Base-by-base conservation (phyloP, 1,139 yeast species). In the Sugiyamaella neomexicana region DNA sequence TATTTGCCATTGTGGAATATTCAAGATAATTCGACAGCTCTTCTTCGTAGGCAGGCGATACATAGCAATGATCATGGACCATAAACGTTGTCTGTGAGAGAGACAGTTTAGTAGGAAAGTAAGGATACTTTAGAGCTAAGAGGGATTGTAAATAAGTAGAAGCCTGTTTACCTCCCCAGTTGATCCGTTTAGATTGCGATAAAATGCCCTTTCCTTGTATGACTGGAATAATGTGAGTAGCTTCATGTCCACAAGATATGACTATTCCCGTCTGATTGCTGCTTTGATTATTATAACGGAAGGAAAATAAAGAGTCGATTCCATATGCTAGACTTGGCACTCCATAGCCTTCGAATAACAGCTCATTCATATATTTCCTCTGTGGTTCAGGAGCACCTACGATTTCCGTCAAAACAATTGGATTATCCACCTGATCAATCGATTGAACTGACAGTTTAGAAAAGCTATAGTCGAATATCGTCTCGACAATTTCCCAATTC, bases 401-500 rank as follows among this genome's bases (percentile, higher is more conserved):
- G 16, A 83, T 82, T 68, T 90, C 97, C 15, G 86, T 85, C 77
- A 93, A 74, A n/a, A 91, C 77, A 0, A 93, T 69, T 1, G 98
- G 98, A 63, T 88, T 89, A 52, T 84, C 80, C 9, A 90, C 81
- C 15, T 42, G 41, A 25, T 25, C 31, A 31, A 66, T 61, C 12
- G 88, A 78, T 16, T 72, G 67, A 2, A 89, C 95, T 2, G 61
- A 55, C 51, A 93, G 67, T 68, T 88, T 95, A 56, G 83, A 80
- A 67, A 93, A 86, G 0, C 93, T 77, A 66, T 90, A 93, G 68
- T 93, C 98, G 54, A 95, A 69, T 54, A 93, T 80, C 54, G 78
- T 80, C 68, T 95, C 99, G 7, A 86, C 80, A 55, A 85, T 81
- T 57, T 95, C 99, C 98, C 99, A 95, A 68, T 91, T 93, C 29